Base-by-base conservation (phyloP, 2,329 filamentous ascomycete genomes). In the Triangularia verruculosa region DNA sequence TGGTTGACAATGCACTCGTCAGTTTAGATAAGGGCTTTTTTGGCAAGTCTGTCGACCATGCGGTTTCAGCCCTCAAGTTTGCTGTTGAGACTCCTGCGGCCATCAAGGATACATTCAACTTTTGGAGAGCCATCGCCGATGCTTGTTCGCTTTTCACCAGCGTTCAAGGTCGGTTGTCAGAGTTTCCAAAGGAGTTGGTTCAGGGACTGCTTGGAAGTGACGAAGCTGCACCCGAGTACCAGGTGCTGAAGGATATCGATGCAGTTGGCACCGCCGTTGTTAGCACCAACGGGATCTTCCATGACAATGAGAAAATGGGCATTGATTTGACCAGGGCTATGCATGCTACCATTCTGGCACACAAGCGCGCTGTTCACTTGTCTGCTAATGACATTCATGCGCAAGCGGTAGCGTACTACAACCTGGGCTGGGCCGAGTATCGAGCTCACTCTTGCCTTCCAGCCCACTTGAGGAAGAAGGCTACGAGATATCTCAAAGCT, bases 381-480 rank as follows among this genome's bases (percentile, higher is more conserved):
- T 89, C 89, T 15, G 79, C 87, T 0, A 80, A 88, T 64, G 93
- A 99, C 72, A 74, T 86, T 7, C 91, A 97, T 74, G 93, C 94
- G 3, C 93, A 96, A 76, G 92, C 95, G 1, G 91, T 98, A n/a
- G 92, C 93, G 0, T 95, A 94, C 83, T 99, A 97, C 77, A 99
- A 99, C 72, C 81, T 99, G 17, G 95, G 95, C 51, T 98, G 93
- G 91, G 91, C 92, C 1, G 95, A 99, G 74, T 87, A 95, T 73
- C 86, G 89, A 53, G 91, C 93, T 0, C 91, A 96, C 72, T 79
- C 82, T 11, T 91, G 87, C 71, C 79, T 92, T 20, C 83, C 83
- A 34, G 74, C 74, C 1, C 73, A 76, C 2, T 71, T 82, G 55
- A 79, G 78, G 34, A 87, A 86, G 71, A 89, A 83, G 71, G 81